Evolutionary conservation across 148 eudicot species (phyloP).

Genomic region (Polygonum maritimum): DNA sequence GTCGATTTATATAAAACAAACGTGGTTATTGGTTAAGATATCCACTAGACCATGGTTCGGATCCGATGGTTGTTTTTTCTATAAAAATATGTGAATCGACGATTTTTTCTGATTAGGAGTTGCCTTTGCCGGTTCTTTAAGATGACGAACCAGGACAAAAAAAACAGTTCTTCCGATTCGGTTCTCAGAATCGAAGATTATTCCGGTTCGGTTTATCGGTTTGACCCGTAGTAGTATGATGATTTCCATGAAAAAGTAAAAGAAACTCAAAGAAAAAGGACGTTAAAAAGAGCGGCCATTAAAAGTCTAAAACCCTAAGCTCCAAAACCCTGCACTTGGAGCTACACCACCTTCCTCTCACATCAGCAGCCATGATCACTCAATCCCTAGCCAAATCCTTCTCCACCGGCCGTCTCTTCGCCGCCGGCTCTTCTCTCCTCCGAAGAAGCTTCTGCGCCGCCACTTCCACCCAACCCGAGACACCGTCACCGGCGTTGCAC

Average conservation of each 20-base stretch:
- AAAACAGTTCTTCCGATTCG: no score
- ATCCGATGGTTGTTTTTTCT: no score
- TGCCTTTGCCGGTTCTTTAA: no score
- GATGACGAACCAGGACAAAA: no score
- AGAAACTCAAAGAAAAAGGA: neutral
- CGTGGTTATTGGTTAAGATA: no score
- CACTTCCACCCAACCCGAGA: neutral
- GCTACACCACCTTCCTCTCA: neutral
- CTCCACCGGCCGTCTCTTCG: conserved; percentile 4
- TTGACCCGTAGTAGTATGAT: no score
- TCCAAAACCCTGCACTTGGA: neutral
- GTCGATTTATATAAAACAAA: no score
- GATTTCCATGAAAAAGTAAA: neutral
- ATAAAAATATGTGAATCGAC: no score
- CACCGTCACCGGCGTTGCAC: neutral
- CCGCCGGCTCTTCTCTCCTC: neutral
- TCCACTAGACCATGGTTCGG: no score
- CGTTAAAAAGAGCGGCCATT: neutral
- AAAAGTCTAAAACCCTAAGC: conserved; percentile 8
- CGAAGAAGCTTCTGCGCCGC: neutral
- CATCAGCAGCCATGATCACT: neutral
- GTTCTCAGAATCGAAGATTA: no score
- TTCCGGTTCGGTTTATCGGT: no score
- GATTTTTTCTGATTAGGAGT: no score
- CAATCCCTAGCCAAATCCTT: conserved; percentile 5